A percentile compares a stretch with the other conserved stretches of the same genome.
These are phyloP conservation scores for Rhizopogon salebrosus DNA, from an alignment of 768 basidiomycete genomes.

Conservation along the genomic window DNA sequence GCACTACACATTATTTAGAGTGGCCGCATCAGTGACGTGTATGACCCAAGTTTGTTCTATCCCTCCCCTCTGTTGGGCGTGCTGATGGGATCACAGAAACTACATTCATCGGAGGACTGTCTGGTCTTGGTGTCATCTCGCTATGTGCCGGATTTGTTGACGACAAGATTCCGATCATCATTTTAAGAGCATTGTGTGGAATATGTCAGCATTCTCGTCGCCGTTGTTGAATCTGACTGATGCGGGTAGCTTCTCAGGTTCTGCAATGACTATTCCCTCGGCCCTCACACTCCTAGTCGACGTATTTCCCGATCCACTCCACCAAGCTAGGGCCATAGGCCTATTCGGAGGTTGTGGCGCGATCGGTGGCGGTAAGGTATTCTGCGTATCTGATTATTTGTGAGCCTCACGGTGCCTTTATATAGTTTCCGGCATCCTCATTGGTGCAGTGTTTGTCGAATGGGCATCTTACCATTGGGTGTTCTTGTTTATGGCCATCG, in stretches of 20 bases:
- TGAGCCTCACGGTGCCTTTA: neutral
- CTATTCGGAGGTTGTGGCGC: constrained; percentile 43
- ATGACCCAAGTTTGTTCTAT: constrained; percentile 31
- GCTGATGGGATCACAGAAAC: constrained; percentile 24
- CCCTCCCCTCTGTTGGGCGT: neutral
- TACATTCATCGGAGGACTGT: constrained; percentile 37
- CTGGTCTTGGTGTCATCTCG: constrained; percentile 36
- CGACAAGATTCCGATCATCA: constrained; percentile 41
- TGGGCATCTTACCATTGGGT: constrained; percentile 44
- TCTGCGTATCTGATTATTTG: neutral
- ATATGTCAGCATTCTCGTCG: constrained; percentile 26
- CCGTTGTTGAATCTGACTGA: neutral
- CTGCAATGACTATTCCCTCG: constrained; percentile 48
- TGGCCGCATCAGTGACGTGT: constrained; percentile 34
- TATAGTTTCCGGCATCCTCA: constrained; percentile 35
- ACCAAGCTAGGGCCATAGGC: constrained; percentile 45
- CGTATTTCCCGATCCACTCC: constrained; percentile 40
- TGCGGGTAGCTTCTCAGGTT: constrained; percentile 22
- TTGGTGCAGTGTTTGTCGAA: constrained; percentile 38
- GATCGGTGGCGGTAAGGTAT: constrained; percentile 36
- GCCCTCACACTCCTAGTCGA: constrained; percentile 47
- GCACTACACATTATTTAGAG: constrained; percentile 20
- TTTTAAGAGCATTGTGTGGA: constrained; percentile 49
- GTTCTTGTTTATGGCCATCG: constrained; percentile 42
- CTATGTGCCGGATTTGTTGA: constrained; percentile 42